A percentile compares a stretch with the other conserved stretches of the same genome.
phyloP scores from a whole-genome alignment of 2,329 filamentous ascomycete species.

The Pseudopyrenochaeta lycopersici region DNA sequence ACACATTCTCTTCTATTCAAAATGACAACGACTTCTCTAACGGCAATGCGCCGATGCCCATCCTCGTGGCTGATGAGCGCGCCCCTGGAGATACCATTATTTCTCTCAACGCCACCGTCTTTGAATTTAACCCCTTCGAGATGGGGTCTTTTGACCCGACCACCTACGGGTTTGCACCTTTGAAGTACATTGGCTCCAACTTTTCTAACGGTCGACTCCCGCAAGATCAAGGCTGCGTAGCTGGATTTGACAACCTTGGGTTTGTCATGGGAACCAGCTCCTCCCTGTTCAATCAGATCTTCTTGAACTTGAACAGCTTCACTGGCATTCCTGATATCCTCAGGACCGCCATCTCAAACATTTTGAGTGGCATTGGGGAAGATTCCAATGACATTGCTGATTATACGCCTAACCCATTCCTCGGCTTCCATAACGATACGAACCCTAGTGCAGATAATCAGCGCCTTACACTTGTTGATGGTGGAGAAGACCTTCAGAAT shows the following conservation, averaged over 20 bases:
- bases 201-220: constrained; percentile 71
- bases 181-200: constrained; percentile 76
- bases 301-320: constrained; percentile 69
- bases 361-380: constrained; percentile 66
- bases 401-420: constrained; percentile 80
- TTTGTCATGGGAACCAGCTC: constrained; percentile 88
- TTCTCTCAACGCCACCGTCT: constrained; percentile 76
- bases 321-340: constrained; percentile 61
- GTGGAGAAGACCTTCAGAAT: constrained; percentile 80
- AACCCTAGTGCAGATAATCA: constrained; percentile 65
- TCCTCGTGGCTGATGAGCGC: constrained; percentile 75
- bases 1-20: constrained; percentile 84
- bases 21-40: constrained; percentile 68
- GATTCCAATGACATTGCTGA: constrained; percentile 76
- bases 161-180: constrained; percentile 74
- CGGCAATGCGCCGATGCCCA: constrained; percentile 74
- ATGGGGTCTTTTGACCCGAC: constrained; percentile 80
- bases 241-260: constrained; percentile 83
- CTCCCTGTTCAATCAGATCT: constrained; percentile 81
- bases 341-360: constrained; percentile 58
- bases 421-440: constrained; percentile 66
- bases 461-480: constrained; percentile 77
- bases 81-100: constrained; percentile 69
- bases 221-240: constrained; percentile 68
- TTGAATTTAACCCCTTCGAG: constrained; percentile 82